phyloP scores from a whole-genome alignment of 2,329 filamentous ascomycete genomes.

The Exophiala aquamarina region DNA sequence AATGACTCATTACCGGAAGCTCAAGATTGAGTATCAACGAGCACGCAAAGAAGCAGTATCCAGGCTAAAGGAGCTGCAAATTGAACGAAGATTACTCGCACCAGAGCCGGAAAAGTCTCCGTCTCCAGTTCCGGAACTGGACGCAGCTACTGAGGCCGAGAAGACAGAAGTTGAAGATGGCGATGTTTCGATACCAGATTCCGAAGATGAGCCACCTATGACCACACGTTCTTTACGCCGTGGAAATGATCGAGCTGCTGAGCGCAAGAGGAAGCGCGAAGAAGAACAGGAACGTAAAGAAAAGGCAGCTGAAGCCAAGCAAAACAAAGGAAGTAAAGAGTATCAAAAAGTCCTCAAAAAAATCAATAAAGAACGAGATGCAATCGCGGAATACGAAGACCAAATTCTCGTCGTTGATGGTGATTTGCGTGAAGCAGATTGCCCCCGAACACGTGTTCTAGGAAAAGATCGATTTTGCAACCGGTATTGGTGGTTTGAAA shows the following conservation, averaged over 20 bases:
- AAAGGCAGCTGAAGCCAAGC: slow-evolving; percentile 64
- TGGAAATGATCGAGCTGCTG: slow-evolving; percentile 67
- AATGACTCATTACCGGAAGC: slow-evolving; percentile 93
- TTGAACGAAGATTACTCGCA: slow-evolving; percentile 48
- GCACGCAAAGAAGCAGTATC: slow-evolving; percentile 63
- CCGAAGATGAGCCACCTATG: slow-evolving; percentile 62
- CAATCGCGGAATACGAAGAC: slow-evolving; percentile 77
- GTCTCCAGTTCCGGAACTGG: slow-evolving; percentile 43
- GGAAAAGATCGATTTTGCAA: slow-evolving; percentile 98
- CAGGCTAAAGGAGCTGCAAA: slow-evolving; percentile 47
- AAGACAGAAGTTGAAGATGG: slow-evolving; percentile 47
- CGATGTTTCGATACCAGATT: slow-evolving; percentile 55
- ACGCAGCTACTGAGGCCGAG: slow-evolving; percentile 55
- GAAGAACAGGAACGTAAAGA: slow-evolving; percentile 69
- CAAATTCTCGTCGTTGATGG: slow-evolving; percentile 85
- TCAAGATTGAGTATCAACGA: slow-evolving; percentile 90
- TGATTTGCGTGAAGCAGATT: slow-evolving; percentile 90
- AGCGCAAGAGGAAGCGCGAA: slow-evolving; percentile 75
- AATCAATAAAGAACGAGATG: slow-evolving; percentile 81
- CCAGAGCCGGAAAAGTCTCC: slow-evolving; percentile 47
- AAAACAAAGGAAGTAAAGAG: slow-evolving; percentile 80
- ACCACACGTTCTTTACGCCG: slow-evolving; percentile 60
- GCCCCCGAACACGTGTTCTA: slow-evolving; percentile 81
- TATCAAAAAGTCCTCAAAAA: slow-evolving; percentile 85
- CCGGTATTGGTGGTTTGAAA: slow-evolving; percentile 98